Percentiles rank a stretch among this genome's conserved stretches.
Conservation (phyloP, 495 filamentous ascomycete genomes). For the Penicillium canescens region DNA sequence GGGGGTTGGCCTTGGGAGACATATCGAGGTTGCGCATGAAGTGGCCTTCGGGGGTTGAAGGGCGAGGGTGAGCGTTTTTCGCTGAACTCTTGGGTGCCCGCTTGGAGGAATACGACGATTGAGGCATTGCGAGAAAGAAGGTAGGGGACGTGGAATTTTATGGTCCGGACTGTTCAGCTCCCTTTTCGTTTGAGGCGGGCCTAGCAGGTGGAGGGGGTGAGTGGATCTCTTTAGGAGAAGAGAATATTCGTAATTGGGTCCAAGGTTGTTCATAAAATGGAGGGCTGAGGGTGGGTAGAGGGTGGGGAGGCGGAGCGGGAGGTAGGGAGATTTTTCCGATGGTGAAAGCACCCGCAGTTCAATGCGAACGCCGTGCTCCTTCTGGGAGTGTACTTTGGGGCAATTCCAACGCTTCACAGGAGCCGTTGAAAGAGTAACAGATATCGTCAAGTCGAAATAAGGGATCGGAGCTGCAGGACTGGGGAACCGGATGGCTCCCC, state of each 20-base stretch:
- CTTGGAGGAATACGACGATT: slow-evolving; percentile 33
- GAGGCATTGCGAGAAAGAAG: slow-evolving; percentile 29
- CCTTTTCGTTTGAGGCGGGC: slow-evolving; percentile 4
- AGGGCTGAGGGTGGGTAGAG: neutral
- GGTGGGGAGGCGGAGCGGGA: slow-evolving; percentile 13
- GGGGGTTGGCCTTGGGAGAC: slow-evolving; percentile 24
- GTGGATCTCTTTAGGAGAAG: neutral
- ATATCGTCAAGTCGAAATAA: slow-evolving; percentile 79
- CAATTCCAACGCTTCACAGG: slow-evolving; percentile 48
- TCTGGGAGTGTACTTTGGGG: slow-evolving; percentile 42
- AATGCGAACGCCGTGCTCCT: slow-evolving; percentile 39
- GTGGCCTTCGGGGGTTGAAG: slow-evolving; percentile 23
- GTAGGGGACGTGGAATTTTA: neutral
- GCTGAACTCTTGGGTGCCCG: slow-evolving; percentile 28
- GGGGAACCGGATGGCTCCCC: slow-evolving; percentile 70
- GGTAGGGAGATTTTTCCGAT: slow-evolving; percentile 16
- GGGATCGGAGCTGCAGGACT: slow-evolving; percentile 73
- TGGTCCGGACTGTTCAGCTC: neutral
- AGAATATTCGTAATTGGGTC: neutral
- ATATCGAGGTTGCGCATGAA: slow-evolving; percentile 18
- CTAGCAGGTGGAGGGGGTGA: slow-evolving; percentile 3
- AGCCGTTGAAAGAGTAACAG: slow-evolving; percentile 57
- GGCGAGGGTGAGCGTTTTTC: slow-evolving; percentile 25
- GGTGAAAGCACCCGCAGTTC: slow-evolving; percentile 44
- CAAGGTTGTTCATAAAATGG: slow-evolving; percentile 7